phyloP scores from a whole-genome alignment of 495 filamentous ascomycete genomes.

The Amphirosellinia nigrospora region DNA sequence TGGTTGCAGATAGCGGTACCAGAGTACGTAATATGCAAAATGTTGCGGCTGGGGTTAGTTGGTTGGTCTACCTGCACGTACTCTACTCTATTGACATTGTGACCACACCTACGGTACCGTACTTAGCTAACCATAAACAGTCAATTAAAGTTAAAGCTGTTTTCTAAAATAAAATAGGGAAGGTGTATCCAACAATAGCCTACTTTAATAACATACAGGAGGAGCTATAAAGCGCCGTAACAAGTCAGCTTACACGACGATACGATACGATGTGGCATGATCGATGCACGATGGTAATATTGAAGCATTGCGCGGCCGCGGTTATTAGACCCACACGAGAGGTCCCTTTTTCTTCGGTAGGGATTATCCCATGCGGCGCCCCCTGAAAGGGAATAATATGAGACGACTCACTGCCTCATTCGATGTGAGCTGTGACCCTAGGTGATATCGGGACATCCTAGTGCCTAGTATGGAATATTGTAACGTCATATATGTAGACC shows the following conservation, averaged over 20 bases:
- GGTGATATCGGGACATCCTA: neutral
- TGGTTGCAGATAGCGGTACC: constrained; percentile 9
- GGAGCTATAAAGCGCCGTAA: neutral
- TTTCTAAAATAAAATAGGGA: neutral
- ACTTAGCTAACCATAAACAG: neutral
- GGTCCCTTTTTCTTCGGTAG: neutral
- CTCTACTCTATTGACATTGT: neutral
- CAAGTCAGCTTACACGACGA: constrained; percentile 17
- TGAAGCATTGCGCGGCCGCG: constrained; percentile 12
- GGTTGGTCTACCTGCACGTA: neutral
- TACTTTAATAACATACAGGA: neutral
- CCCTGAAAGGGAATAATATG: neutral
- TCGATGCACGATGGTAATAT: constrained; percentile 18
- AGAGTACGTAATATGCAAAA: neutral
- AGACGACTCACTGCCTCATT: constrained; percentile 14
- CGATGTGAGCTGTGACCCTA: neutral
- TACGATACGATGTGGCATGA: constrained; percentile 8
- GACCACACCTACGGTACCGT: neutral
- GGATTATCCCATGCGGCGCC: neutral
- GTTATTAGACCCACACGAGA: neutral
- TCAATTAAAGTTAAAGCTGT: neutral
- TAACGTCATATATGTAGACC: neutral
- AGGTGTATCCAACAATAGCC: neutral
- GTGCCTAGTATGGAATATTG: neutral
- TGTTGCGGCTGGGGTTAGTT: neutral